Conservation (phyloP, 495 filamentous ascomycete species). For the Penicillium silybi region DNA sequence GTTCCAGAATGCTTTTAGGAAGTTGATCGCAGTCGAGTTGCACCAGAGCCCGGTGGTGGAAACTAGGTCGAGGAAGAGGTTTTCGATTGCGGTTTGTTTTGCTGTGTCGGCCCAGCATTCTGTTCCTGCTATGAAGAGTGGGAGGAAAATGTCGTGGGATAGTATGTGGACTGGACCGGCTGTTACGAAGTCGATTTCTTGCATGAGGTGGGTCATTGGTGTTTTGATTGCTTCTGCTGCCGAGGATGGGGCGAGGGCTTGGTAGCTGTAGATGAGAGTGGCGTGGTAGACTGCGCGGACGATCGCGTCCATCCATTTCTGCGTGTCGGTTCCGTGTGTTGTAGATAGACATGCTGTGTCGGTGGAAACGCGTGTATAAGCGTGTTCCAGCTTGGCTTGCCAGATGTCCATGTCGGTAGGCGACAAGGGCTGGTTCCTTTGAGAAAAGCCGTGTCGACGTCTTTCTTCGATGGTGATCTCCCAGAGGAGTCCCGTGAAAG, state of each 20-base stretch:
- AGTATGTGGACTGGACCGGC: slow-evolving; percentile 2
- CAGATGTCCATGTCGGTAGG: background rate
- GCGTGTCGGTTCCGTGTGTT: background rate
- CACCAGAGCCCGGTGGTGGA: slow-evolving; percentile 3
- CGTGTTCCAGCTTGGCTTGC: background rate
- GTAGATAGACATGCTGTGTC: background rate
- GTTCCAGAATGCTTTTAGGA: slow-evolving; percentile 1
- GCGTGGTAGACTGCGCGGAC: slow-evolving; percentile 5
- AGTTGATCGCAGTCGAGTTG: background rate
- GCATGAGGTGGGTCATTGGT: background rate
- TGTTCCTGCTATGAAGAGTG: slow-evolving; percentile 3
- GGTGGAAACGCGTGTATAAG: background rate
- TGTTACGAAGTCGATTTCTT: slow-evolving; percentile 2
- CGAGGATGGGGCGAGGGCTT: background rate
- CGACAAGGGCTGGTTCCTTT: background rate
- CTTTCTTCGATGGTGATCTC: slow-evolving; percentile 8
- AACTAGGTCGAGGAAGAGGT: background rate
- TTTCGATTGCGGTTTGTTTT: background rate
- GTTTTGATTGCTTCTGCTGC: background rate
- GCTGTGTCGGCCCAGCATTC: background rate
- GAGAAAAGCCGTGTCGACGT: background rate
- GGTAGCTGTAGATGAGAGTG: slow-evolving; percentile 2
- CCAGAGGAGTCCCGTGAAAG: slow-evolving; percentile 5
- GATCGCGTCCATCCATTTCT: slow-evolving; percentile 4
- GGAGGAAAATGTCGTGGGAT: slow-evolving; percentile 6